These are phyloP conservation scores for Arthroderma uncinatum DNA, from an alignment of 2,329 filamentous ascomycete genomes.

Conservation along the genomic window DNA sequence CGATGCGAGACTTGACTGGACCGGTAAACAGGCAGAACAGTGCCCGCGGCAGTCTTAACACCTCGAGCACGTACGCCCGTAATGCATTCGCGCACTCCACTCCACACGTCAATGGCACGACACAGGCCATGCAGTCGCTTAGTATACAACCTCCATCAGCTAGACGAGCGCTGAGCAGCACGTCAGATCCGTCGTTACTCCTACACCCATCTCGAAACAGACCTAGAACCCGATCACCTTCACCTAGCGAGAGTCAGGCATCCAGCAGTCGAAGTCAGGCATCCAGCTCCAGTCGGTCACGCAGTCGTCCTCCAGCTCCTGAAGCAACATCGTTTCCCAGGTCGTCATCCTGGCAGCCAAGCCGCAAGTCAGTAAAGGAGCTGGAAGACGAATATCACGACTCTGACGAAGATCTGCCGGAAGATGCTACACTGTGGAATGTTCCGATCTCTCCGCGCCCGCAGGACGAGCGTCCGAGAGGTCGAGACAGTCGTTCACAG, in stretches of 20 bases:
- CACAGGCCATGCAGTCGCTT: slow-evolving; percentile 18
- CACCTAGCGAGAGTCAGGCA: neutral
- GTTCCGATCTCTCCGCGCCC: slow-evolving; percentile 40
- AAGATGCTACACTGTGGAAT: slow-evolving; percentile 42
- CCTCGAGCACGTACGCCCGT: neutral
- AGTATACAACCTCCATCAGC: slow-evolving; percentile 18
- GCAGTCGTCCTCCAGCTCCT: slow-evolving; percentile 21
- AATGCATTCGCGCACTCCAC: slow-evolving; percentile 9
- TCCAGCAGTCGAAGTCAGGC: neutral
- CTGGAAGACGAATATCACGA: slow-evolving; percentile 42
- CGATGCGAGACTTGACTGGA: slow-evolving; percentile 2
- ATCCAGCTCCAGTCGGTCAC: slow-evolving; percentile 14
- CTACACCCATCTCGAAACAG: slow-evolving; percentile 13
- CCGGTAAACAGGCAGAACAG: neutral
- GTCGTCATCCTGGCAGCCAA: slow-evolving; percentile 34
- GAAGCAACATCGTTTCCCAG: slow-evolving; percentile 22
- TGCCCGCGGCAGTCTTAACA: neutral
- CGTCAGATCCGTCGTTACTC: slow-evolving; percentile 19
- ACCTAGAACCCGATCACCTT: slow-evolving; percentile 13
- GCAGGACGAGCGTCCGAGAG: slow-evolving; percentile 29
- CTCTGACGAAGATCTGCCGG: slow-evolving; percentile 41
- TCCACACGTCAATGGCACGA: slow-evolving; percentile 14
- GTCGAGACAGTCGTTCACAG: slow-evolving; percentile 34
- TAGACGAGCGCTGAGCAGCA: slow-evolving; percentile 9
- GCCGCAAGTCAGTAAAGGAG: slow-evolving; percentile 38